Conservation (phyloP, 2,329 filamentous ascomycete genomes). For the Colletotrichum tabaci region DNA sequence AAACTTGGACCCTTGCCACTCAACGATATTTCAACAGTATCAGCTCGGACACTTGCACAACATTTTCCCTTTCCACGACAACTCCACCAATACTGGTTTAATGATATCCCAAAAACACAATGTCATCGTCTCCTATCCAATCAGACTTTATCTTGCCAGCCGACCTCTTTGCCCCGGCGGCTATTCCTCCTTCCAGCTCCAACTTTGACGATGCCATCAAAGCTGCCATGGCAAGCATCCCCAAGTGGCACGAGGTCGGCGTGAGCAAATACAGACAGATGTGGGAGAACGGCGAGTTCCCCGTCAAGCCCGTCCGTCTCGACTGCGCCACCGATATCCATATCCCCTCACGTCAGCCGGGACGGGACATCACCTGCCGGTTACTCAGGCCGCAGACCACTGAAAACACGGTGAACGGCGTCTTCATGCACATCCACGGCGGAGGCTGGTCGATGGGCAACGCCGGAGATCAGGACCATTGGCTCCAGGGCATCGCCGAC, state of each 20-base stretch:
- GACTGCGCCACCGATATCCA: not conserved
- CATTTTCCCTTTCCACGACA: too few species aligned
- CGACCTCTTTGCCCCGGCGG: not conserved
- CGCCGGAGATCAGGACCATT: constrained; percentile 9
- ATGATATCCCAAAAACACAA: too few species aligned
- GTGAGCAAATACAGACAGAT: constrained; percentile 12
- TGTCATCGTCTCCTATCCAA: too few species aligned
- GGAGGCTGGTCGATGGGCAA: constrained; percentile 4
- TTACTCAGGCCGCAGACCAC: too few species aligned
- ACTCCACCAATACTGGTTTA: too few species aligned
- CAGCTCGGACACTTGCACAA: too few species aligned
- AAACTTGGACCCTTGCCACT: too few species aligned
- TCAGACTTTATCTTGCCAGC: too few species aligned
- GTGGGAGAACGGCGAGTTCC: constrained; percentile 4
- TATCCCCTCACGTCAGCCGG: not conserved
- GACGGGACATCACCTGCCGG: not conserved
- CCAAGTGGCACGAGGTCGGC: constrained; percentile 10
- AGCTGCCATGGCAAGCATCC: constrained; percentile 7
- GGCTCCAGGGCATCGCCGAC: constrained; percentile 5
- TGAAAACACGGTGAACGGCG: not conserved
- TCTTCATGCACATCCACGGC: constrained; percentile 15
- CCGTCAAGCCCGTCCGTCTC: constrained; percentile 6
- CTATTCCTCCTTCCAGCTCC: not conserved
- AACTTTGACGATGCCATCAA: not conserved
- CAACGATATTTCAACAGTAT: too few species aligned